Evolutionary conservation across 495 filamentous ascomycete species (phyloP).

Genomic region (Lichenothelia convexa): DNA sequence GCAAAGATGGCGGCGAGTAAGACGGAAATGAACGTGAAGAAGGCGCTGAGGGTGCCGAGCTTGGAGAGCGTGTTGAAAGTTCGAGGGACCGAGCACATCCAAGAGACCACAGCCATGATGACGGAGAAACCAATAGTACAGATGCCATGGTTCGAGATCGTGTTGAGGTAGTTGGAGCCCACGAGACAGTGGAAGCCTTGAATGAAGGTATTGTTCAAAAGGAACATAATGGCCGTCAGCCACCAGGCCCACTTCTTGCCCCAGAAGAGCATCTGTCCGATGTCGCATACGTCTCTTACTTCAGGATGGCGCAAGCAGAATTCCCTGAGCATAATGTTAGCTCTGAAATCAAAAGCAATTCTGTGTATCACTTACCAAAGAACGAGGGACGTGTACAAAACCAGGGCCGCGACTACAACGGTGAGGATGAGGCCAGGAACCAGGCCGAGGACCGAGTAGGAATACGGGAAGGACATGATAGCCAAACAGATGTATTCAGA

Average conservation of each 20-base stretch:
- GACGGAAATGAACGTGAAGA: conserved; percentile 77
- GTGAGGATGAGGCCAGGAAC: conserved; percentile 79
- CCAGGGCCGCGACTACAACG: conserved; percentile 49
- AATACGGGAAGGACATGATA: conserved; percentile 88
- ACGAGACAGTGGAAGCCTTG: conserved; percentile 61
- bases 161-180: conserved; percentile 70
- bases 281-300: conserved; percentile 76
- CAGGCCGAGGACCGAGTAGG: conserved; percentile 67
- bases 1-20: conserved; percentile 63
- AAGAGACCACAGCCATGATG: conserved; percentile 51
- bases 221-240: conserved; percentile 69
- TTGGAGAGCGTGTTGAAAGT: conserved; percentile 65
- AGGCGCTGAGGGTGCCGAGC: conserved; percentile 53
- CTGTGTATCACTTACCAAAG: conserved; percentile 37
- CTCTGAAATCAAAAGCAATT: no score
- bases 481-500: conserved; percentile 86
- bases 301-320: conserved; percentile 78
- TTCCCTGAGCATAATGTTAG: conserved; percentile 41
- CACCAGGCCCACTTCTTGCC: conserved; percentile 64
- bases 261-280: conserved; percentile 79
- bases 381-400: conserved; percentile 71
- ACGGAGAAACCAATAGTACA: conserved; percentile 60
- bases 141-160: conserved; percentile 45
- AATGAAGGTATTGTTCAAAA: conserved; percentile 83
- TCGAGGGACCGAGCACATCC: conserved; percentile 57